Evolutionary conservation across 345 rosid species (phyloP), one percentile per base, ranked within the genome.

Genomic region (Noccaea caerulescens): DNA sequence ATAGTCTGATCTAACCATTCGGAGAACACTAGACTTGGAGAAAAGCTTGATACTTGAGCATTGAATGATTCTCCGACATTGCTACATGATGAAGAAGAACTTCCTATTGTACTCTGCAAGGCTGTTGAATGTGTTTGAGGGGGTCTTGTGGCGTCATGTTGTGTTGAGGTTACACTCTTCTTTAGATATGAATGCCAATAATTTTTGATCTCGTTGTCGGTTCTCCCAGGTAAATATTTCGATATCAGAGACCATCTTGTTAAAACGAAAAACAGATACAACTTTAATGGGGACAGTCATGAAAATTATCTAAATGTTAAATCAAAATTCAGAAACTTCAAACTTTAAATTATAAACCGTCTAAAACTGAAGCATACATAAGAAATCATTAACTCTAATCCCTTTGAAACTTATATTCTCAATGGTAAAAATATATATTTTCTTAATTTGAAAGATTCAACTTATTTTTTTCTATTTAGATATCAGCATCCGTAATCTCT

Each of bases 131-230:
- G 8, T 30, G 66, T 43, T 23, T 66, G 73, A 36, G 59, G 52
- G 63, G 39, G 62, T 75, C 80, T 42, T 33, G 58, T 56, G 68
- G 82, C 75, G 78, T 78, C 34, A 57, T 30, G 74, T 76, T 81
- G 9, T 34, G 25, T 69, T 3, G 13, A 38, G 4, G 73, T 36
- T 33, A 61, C 34, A 42, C 72, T 85, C 66, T 89, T 91, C 84
- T 91, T 89, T 59, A 93, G 68, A 72, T 86, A 80, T 3, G 98
- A 89, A 80, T 91, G 99, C 99, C 99, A 91, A 51, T 86, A 80
- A 53, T 94, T 94, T 82, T 94, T 94, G 13, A 94, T 85, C 80
- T 93, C 97, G 56, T 93, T 93, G 68, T 93, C 97, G 0, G 98
- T 93, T 80, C 98, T 86, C 74, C 98, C 98, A 3, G 96, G 91